Evolutionary conservation across 345 rosid genomes (phyloP).

Genomic region (Eucalyptus grandis): DNA sequence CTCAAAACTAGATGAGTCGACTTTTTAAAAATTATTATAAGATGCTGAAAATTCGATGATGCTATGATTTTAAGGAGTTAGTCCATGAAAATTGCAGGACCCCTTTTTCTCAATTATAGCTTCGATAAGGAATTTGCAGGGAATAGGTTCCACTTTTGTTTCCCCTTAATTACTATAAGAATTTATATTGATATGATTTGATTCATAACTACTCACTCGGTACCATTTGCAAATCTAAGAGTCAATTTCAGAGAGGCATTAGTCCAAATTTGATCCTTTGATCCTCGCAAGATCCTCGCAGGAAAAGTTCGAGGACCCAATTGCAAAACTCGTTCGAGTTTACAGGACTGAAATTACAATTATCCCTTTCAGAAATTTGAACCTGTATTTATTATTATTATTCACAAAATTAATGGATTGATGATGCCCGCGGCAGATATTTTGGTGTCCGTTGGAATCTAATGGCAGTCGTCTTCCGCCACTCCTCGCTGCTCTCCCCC

Average conservation of each 20-base stretch:
- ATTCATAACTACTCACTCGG: not conserved
- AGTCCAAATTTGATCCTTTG: not conserved
- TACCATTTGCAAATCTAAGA: not conserved
- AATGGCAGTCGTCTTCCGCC: conserved; percentile 31
- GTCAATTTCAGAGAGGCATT: not conserved
- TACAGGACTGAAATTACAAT: not conserved
- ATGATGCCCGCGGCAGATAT: not conserved
- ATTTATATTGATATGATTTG: not conserved
- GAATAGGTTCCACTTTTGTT: not conserved
- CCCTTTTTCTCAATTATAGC: not conserved
- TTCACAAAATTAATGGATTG: not conserved
- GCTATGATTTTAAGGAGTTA: not conserved
- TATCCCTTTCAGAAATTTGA: not conserved
- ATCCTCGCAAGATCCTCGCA: not conserved
- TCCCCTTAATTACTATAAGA: not conserved
- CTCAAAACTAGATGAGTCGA: not conserved
- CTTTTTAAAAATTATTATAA: not conserved
- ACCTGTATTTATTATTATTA: not conserved
- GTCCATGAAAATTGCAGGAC: not conserved
- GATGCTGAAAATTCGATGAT: not conserved
- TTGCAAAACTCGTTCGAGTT: not conserved
- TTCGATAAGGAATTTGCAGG: not conserved
- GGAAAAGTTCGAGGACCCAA: not conserved
- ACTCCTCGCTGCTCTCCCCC: not conserved
- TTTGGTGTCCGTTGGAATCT: not conserved